Evolutionary conservation across 768 basidiomycete species (phyloP), one percentile per base, ranked within the genome.

Genomic region (Phallus indusiatus): DNA sequence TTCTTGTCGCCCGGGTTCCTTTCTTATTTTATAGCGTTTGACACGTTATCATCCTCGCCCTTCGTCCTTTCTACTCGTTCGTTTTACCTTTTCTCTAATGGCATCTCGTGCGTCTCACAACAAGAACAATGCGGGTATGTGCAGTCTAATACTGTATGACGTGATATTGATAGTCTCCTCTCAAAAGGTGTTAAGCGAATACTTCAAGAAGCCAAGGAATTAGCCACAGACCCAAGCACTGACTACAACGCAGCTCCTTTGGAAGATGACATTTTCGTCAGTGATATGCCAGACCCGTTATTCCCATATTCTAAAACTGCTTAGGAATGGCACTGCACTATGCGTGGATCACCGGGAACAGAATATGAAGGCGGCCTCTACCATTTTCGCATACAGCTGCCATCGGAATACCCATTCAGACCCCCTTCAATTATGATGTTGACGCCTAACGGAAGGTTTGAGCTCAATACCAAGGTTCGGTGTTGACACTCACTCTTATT

Each of bases 321-420:
- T 11, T 72, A 86, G 76, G 82, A 94, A 78, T 98, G 95, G 95
- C 94, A 97, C 68, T 96, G 93, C 68, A 97, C 95, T n/a, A 78
- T 98, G 56, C 85, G 92, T 61, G 95, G 94, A 1, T 83, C 94
- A 1, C 67, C 79, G 14, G 90, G 85, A 16, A 94, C 92, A 37
- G 94, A 97, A 69, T 98, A 88, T 62, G 90, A 92, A 70, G 92
- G 90, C 55, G 95, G 94, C 49, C 74, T 96, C n/a, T 98, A 98
- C 73, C 95, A 97, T 73, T 87, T 96, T 70, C 84, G 94, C 59
- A 87, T 95, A 66, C 72, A 90, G 24, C 75, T 96, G 8, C 94
- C 94, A 12, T 85, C 93, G 55, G 90, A 93, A 75, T 97, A 98
- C 70, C 95, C 95, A 34, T 96, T 98, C 75, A 84, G 92, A 62